Percentiles rank a stretch among this genome's conserved stretches.
These are phyloP conservation scores for Neoboletus subvelutipes DNA, from an alignment of 768 basidiomycete species.

Conservation along the genomic window DNA sequence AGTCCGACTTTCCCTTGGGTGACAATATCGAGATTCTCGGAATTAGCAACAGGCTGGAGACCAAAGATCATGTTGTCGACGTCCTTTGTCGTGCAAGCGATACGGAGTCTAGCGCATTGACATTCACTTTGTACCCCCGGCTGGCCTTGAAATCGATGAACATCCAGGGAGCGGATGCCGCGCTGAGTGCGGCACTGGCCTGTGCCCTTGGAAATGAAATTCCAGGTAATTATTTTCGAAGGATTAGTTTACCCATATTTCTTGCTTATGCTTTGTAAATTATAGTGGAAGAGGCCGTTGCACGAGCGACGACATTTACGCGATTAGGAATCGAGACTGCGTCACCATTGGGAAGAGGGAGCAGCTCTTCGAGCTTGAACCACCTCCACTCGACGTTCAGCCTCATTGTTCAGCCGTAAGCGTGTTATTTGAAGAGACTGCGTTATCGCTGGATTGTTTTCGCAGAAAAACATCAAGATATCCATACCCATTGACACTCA, in stretches of 20 bases:
- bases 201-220: not conserved
- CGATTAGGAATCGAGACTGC: not conserved
- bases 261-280: not conserved
- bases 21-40: constrained; percentile 4
- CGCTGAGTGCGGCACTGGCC: not conserved
- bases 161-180: not conserved
- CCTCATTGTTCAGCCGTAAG: constrained; percentile 4
- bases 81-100: not conserved
- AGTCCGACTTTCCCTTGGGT: not conserved
- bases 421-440: not conserved
- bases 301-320: constrained; percentile 3
- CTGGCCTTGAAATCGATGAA: not conserved
- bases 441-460: not conserved
- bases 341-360: not conserved
- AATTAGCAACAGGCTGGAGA: not conserved
- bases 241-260: not conserved
- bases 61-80: not conserved
- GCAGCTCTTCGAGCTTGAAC: not conserved
- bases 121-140: not conserved
- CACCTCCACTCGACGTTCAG: not conserved
- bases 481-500: not conserved
- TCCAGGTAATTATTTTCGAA: not conserved
- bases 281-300: not conserved
- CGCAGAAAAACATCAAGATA: not conserved
- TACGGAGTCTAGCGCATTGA: not conserved